A percentile compares a stretch with the other conserved stretches of the same genome.
Conservation (phyloP, 371 early-diverging fungal genomes). For the Coelomomyces lativittatus region DNA sequence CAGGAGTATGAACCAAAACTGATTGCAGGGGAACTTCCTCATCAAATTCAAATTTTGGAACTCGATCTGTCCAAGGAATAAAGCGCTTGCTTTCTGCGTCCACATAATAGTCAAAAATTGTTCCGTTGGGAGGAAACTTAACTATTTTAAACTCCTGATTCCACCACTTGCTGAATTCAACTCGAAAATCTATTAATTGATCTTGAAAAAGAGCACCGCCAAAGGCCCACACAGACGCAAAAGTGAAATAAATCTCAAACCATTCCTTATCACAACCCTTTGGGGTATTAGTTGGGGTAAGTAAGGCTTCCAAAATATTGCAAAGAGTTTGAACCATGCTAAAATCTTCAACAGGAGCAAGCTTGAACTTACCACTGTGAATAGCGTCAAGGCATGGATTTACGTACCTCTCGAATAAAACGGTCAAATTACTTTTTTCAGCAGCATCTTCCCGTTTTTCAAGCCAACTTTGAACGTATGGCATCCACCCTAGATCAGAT, state of each 20-base stretch:
- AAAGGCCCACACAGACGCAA: conserved; percentile 46
- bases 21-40: conserved; percentile 27
- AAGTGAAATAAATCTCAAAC: conserved; percentile 45
- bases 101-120: conserved; percentile 42
- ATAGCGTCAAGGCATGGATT: conserved; percentile 28
- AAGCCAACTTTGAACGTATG: conserved; percentile 45
- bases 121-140: conserved; percentile 35
- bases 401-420: conserved; percentile 40
- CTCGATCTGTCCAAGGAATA: conserved; percentile 32
- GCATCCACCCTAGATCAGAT: conserved; percentile 42
- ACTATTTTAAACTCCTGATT: conserved; percentile 37
- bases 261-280: conserved; percentile 48
- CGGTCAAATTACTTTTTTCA: conserved; percentile 28
- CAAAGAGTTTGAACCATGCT: conserved; percentile 32
- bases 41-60: conserved; percentile 27
- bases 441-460: conserved; percentile 39
- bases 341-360: conserved; percentile 37
- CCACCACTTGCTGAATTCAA: conserved; percentile 45
- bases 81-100: conserved; percentile 34
- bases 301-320: conserved; percentile 35
- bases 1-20: conserved; percentile 36
- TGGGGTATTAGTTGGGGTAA: conserved; percentile 32
- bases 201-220: conserved; percentile 43
- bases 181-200: conserved; percentile 30
- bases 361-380: conserved; percentile 30